Percentiles rank a stretch among this genome's conserved stretches.
These are phyloP conservation scores for Tetrahymena elliotti DNA, from an alignment of 73 alveolate genomes.

Conservation along the genomic window DNA sequence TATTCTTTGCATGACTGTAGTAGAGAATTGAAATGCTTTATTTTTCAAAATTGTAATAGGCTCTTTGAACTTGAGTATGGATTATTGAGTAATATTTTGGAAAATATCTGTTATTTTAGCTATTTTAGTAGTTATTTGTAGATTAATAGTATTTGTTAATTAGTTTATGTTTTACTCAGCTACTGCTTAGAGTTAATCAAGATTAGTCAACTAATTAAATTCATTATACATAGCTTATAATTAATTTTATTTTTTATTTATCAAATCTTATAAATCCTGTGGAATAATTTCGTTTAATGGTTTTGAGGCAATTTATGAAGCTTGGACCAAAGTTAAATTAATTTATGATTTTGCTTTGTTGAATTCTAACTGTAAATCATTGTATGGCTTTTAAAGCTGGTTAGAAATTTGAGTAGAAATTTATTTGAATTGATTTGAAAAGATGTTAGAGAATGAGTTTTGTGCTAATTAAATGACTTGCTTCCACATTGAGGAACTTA, in stretches of 20 bases:
- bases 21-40: not conserved
- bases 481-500: not conserved
- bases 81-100: not conserved
- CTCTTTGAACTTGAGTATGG: not conserved
- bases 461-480: not conserved
- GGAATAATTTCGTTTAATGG: too few species aligned
- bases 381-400: not conserved
- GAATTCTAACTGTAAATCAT: too few species aligned
- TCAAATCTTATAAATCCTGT: not conserved
- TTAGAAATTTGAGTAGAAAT: not conserved
- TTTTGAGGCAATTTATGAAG: too few species aligned
- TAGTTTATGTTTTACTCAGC: too few species aligned
- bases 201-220: not conserved
- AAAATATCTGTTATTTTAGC: not conserved
- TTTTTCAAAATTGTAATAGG: not conserved
- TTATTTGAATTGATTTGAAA: too few species aligned
- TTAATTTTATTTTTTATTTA: too few species aligned
- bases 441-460: not conserved
- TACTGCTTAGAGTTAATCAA: not conserved
- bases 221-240: not conserved
- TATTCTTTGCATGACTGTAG: not conserved
- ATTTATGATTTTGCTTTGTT: not conserved
- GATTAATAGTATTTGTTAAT: too few species aligned
- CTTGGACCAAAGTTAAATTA: not conserved
- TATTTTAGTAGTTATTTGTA: not conserved